Evolutionary conservation across 2,329 filamentous ascomycete genomes (phyloP), one percentile per base, ranked within the genome.

Genomic region (Amylocarpus encephaloides): DNA sequence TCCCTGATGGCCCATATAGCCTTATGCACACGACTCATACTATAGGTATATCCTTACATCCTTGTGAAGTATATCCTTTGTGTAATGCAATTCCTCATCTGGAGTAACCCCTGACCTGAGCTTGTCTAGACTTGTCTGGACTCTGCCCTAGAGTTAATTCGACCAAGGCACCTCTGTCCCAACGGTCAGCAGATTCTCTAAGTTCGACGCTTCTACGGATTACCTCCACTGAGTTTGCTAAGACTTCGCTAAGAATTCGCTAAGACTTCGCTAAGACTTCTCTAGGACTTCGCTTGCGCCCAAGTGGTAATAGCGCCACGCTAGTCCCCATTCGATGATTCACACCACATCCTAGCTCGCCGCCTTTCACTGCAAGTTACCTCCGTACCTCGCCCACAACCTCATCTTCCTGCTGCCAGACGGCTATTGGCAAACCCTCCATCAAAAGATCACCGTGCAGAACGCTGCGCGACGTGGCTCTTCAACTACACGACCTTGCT

Each of bases 381-480:
- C 34, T 36, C 22, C 5, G 3, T 36, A 10, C 12, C 34, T 36
- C 22, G 34, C 5, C 34, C 34, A 36, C 34, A 16, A 36, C 34
- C 34, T 36, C 34, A 36, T 36, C 34, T 36, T 36, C 15, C 34
- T 16, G 12, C 34, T 36, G 12, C 34, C 34, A 36, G 34, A 10
- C 34, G 34, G 34, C 10, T 36, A 36, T 36, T 16, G 12, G 34
- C 12, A 13, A 16, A 36, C 12, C 34, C 12, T 13, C 34, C 15
- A 13, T 36, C 34, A 13, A 13, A 36, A 13, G 5, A 36, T 16
- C 12, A 13, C 34, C 15, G 34, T 16, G 34, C 34, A 36, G 22
- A 26, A 26, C 70, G 48, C 39, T 42, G 16, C 19, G 38, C 51
- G 7, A 26, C 22, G 22, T 7, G 22, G 22, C 7, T 26, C 22